Conservation (phyloP, 306 rosid genomes). For the barrel medic (Medicago truncatula) region MtrunA17r5.0-ANR NC_053048.1:5573001-5573500, state of each 20-base stretch:
- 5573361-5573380: neutral
- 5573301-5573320: neutral
- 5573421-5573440: conserved; percentile 81
- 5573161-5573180: neutral
- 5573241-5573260: neutral
- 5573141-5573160: too few relatives aligned
- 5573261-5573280: neutral
- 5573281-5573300: neutral
- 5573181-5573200: neutral
- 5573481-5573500: conserved; percentile 65
- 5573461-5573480: conserved; percentile 47
- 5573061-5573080: too few relatives aligned
- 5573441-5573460: conserved; percentile 75
- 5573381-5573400: neutral
- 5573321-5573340: neutral
- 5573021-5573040: too few relatives aligned
- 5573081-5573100: too few relatives aligned
- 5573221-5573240: neutral
- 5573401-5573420: conserved; percentile 15
- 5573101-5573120: too few relatives aligned
- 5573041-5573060: too few relatives aligned
- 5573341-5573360: too few relatives aligned
- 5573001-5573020: neutral
- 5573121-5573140: too few relatives aligned
- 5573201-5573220: neutral